phyloP scores from a whole-genome alignment of 2,329 filamentous ascomycete species.

The Aureobasidium sp. region DNA sequence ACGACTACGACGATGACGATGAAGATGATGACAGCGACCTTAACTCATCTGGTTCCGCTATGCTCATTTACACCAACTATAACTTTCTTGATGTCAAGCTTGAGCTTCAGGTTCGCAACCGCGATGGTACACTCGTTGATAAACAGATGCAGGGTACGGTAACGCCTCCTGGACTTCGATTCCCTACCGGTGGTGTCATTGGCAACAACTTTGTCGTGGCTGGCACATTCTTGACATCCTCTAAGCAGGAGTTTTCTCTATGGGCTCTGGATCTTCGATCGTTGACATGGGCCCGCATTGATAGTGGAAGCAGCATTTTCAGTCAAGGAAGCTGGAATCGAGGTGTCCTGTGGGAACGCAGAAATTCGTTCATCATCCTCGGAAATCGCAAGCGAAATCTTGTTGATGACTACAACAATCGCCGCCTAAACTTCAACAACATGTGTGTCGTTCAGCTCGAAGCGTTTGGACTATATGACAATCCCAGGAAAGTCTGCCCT shows the following conservation, averaged over 20 bases:
- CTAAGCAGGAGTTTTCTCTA: conserved; percentile 94
- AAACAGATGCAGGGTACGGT: conserved; percentile 81
- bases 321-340: conserved; percentile 97
- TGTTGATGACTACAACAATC: conserved; percentile 96
- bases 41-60: conserved; percentile 47
- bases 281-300: conserved; percentile 89
- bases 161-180: conserved; percentile 84
- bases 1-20: conserved; percentile 30
- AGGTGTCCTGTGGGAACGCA: conserved; percentile 82
- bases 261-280: conserved; percentile 89
- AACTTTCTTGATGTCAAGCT: conserved; percentile 97
- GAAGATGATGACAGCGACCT: conserved; percentile 13
- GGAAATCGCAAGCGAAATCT: conserved; percentile 89
- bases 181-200: conserved; percentile 92
- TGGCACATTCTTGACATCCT: conserved; percentile 93
- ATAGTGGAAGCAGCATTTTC: conserved; percentile 89
- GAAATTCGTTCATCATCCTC: conserved; percentile 92
- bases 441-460: conserved; percentile 96
- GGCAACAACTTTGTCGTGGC: conserved; percentile 96
- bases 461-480: conserved; percentile 95
- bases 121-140: conserved; percentile 77
- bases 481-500: conserved; percentile 69
- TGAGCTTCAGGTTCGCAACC: conserved; percentile 78
- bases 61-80: conserved; percentile 99
- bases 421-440: conserved; percentile 94